These are phyloP conservation scores for Strigomonas oncopelti DNA, from an alignment of 208 protist species.

Conservation along the genomic window DNA sequence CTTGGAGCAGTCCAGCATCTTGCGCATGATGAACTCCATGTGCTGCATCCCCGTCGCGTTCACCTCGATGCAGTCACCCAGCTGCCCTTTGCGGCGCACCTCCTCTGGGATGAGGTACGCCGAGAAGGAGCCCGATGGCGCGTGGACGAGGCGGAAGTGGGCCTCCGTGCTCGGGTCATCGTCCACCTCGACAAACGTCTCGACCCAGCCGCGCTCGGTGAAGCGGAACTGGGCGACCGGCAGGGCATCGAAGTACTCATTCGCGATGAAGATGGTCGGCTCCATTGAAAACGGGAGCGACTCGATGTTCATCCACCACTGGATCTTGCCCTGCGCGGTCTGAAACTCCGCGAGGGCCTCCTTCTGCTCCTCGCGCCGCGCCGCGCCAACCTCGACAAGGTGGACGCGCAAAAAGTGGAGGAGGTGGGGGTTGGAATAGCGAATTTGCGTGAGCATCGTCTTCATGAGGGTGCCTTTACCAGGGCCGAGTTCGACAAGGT, in stretches of 20 bases:
- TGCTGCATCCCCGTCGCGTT: constrained; percentile 84
- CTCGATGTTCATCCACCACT: constrained; percentile 86
- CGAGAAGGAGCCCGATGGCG: constrained; percentile 79
- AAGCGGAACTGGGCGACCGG: constrained; percentile 91
- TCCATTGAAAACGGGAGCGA: constrained; percentile 77
- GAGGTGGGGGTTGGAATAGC: constrained; percentile 84
- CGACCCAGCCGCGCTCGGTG: constrained; percentile 89
- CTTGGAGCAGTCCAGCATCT: constrained; percentile 80
- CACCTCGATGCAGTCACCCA: constrained; percentile 81
- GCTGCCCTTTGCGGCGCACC: constrained; percentile 54
- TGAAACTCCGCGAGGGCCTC: constrained; percentile 74
- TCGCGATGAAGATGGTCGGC: constrained; percentile 85
- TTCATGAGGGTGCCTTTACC: constrained; percentile 86
- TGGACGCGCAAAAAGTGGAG: constrained; percentile 85
- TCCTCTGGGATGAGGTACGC: constrained; percentile 88
- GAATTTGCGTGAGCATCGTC: constrained; percentile 81
- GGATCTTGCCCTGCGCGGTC: constrained; percentile 79
- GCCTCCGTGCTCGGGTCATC: constrained; percentile 72
- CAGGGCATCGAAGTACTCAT: constrained; percentile 91
- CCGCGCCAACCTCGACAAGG: constrained; percentile 83
- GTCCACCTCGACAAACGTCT: constrained; percentile 90
- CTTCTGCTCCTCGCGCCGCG: constrained; percentile 84
- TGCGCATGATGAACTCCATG: constrained; percentile 85
- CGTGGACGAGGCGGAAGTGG: constrained; percentile 87
- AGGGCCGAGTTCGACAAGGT: constrained; percentile 87